These are phyloP conservation scores for Priceomyces haplophilus DNA, from an alignment of 805 yeast species.

Conservation along the genomic window DNA sequence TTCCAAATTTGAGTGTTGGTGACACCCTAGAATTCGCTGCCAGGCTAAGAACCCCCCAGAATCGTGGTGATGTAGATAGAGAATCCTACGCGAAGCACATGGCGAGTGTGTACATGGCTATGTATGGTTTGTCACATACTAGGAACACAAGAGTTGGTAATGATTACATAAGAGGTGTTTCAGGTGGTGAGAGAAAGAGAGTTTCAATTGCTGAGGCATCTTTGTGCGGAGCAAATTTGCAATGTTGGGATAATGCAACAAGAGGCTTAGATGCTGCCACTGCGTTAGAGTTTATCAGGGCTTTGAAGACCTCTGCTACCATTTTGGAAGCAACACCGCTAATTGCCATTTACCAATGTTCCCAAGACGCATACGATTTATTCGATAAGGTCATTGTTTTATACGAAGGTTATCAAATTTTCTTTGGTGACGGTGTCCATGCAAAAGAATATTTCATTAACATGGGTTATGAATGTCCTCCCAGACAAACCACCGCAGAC, in stretches of 20 bases:
- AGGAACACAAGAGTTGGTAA: conserved; percentile 60
- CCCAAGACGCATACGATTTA: conserved; percentile 47
- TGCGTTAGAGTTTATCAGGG: conserved; percentile 69
- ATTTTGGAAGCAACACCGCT: conserved; percentile 51
- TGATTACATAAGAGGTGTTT: conserved; percentile 66
- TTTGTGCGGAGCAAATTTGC: conserved; percentile 55
- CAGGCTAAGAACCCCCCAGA: conserved; percentile 44
- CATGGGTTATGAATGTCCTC: conserved; percentile 63
- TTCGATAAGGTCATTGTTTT: conserved; percentile 48
- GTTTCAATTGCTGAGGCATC: conserved; percentile 80
- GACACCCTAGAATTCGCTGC: conserved; percentile 57
- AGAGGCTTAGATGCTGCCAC: conserved; percentile 85
- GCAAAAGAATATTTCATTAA: conserved; percentile 50
- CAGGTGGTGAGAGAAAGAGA: conserved; percentile 86
- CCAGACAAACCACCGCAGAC: conserved; percentile 67
- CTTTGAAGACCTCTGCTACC: conserved; percentile 60
- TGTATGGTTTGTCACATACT: conserved; percentile 51
- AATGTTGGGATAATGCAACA: conserved; percentile 72
- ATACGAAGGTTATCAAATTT: conserved; percentile 48
- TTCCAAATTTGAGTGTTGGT: conserved; percentile 53
- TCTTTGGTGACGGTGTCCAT: conserved; percentile 39
- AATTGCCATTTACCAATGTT: conserved; percentile 57
- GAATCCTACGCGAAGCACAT: conserved; percentile 38
- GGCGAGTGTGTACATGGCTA: conserved; percentile 44
- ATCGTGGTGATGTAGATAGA: conserved; percentile 34